Conservation (phyloP, 371 early-diverging fungal species). For the Amoeboaphelidium occidentale region DNA sequence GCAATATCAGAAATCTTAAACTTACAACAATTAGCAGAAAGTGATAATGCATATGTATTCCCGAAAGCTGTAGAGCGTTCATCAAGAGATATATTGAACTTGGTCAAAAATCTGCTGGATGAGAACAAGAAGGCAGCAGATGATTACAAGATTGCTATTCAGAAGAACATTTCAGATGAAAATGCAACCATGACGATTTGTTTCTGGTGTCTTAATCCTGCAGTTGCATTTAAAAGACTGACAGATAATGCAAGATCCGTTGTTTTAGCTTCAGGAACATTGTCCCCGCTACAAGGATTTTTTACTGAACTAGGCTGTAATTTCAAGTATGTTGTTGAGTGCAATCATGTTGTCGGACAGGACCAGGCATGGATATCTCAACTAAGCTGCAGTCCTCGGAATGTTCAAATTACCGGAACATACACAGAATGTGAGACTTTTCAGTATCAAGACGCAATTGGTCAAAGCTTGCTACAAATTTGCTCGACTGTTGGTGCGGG, state of each 20-base stretch:
- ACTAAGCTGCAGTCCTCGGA: not conserved
- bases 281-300: slow-evolving; percentile 16
- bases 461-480: slow-evolving; percentile 7
- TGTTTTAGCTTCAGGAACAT: slow-evolving; percentile 18
- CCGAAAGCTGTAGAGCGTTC: no score
- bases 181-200: not conserved
- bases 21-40: no score
- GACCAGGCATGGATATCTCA: slow-evolving; percentile 6
- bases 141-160: not conserved
- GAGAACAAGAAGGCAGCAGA: slow-evolving; percentile 1
- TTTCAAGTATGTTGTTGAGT: slow-evolving; percentile 10
- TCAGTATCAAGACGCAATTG: slow-evolving; percentile 14
- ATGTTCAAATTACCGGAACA: slow-evolving; percentile 7
- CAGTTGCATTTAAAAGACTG: slow-evolving; percentile 13
- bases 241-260: slow-evolving; percentile 9
- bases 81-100: slow-evolving; percentile 1
- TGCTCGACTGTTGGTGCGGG: slow-evolving; percentile 7
- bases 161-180: not conserved
- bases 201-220: slow-evolving; percentile 22
- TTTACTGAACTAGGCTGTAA: slow-evolving; percentile 6
- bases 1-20: no score
- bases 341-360: slow-evolving; percentile 7
- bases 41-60: no score
- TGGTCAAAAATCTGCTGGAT: not conserved
- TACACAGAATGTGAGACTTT: slow-evolving; percentile 7